Percentiles rank a stretch among this genome's conserved stretches.
Evolutionary conservation across 1,139 yeast genomes (phyloP).

Genomic region (Nadsonia commutata): DNA sequence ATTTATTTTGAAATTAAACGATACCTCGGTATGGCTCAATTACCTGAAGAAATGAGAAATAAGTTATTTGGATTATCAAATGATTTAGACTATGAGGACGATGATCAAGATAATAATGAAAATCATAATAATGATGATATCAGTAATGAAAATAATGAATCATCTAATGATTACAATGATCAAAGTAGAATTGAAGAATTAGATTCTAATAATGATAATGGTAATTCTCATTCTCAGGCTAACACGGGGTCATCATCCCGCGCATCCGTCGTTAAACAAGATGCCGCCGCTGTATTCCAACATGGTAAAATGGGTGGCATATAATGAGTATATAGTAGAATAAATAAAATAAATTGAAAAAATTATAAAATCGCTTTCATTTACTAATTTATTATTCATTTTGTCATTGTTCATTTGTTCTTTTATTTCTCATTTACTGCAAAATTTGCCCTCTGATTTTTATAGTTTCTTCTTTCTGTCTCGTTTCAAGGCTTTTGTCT

Average conservation of each 20-base stretch:
- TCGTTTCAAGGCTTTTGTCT: no score
- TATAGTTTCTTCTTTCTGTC: no score
- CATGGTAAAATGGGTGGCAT: constrained; percentile 22
- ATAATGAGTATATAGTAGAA: constrained; percentile 3
- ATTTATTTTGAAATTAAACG: constrained; percentile 37
- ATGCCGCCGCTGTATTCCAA: constrained; percentile 20
- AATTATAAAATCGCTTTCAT: no score
- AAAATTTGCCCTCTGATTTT: no score
- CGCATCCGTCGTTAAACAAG: constrained; percentile 8
- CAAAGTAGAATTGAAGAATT: constrained; percentile 6
- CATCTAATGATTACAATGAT: constrained; percentile 8
- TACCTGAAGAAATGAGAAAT: constrained; percentile 18
- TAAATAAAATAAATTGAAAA: no score
- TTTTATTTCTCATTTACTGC: no score
- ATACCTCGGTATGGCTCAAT: constrained; percentile 21
- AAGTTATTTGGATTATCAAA: constrained; percentile 25
- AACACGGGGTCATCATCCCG: constrained; percentile 4
- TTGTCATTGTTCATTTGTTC: no score
- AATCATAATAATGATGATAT: constrained; percentile 2
- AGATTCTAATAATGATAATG: constrained; percentile 1
- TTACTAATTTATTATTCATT: no score
- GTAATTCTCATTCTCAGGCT: background rate
- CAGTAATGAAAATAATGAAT: background rate
- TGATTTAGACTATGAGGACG: constrained; percentile 11
- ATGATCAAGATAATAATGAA: constrained; percentile 7